These are phyloP conservation scores for Solanum aculeatissimum DNA, from an alignment of 305 asterid species.

Conservation along the genomic window DNA sequence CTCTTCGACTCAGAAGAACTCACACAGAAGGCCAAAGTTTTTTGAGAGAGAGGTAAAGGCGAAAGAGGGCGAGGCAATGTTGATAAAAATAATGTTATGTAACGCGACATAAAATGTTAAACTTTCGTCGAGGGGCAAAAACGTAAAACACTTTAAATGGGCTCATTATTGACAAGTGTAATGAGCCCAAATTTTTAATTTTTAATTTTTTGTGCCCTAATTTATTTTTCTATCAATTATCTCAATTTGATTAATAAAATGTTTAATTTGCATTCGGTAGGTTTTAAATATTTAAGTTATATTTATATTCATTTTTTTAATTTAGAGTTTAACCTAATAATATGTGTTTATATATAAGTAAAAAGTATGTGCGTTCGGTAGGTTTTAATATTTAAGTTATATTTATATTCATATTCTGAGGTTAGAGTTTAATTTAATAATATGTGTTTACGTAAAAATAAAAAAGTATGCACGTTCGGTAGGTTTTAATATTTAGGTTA, in stretches of 20 bases:
- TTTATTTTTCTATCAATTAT: background rate
- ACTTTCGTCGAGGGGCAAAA: background rate
- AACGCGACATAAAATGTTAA: background rate
- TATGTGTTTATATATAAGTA: no score
- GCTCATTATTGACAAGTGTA: background rate
- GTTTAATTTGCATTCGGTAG: no score
- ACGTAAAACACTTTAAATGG: background rate
- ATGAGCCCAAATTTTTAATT: background rate
- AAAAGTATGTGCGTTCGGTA: no score
- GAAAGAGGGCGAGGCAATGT: background rate
- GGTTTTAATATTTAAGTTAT: background rate
- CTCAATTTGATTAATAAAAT: background rate
- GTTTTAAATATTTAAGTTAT: background rate
- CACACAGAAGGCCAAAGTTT: constrained; percentile 2
- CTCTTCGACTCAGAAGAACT: background rate
- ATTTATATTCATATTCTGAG: background rate
- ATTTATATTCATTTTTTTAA: no score
- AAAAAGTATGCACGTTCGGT: no score
- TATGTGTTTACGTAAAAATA: background rate
- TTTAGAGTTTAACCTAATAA: no score
- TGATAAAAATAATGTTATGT: background rate
- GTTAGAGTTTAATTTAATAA: background rate
- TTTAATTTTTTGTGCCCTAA: background rate
- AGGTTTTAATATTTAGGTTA: no score
- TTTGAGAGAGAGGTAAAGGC: constrained; percentile 1